Evolutionary conservation across 208 protist species (phyloP), one percentile per base, ranked within the genome.

Genomic region (Kentomonas sorsogonicus): DNA sequence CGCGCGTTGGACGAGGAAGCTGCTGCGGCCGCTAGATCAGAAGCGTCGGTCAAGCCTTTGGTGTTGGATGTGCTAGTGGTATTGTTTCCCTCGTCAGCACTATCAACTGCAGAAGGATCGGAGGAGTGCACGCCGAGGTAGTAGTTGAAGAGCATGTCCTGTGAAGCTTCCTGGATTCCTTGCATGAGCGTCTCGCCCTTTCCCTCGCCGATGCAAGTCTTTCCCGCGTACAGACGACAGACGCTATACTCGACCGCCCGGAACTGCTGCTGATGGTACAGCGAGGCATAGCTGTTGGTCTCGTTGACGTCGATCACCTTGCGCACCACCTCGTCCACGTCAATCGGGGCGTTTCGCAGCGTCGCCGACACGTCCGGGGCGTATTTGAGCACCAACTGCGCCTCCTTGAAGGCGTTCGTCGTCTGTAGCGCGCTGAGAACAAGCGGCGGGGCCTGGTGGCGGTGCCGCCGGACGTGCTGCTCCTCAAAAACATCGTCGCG

Each of bases 151-250:
- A 92, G 53, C 67, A 80, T 83, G 53, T 90, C 69, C 56, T 84
- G 71, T 9, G 79, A 79, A 0, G 88, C 84, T 39, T 89, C 79
- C 55, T 95, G 76, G 44, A 91, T 91, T 3, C 82, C 79, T 41
- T 84, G 64, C 78, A 90, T 91, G n/a, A 91, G 54, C 20, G 71
- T 79, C 52, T 92, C 85, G 0, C 88, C 85, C 53, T 95, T 95
- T 13, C 88, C 88, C 61, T 92, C 78, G 29, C 88, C 88, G 40
- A 95, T 74, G 59, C 85, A 90, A 50, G 72, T 48, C 13, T 27
- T 57, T 15, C 85, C 84, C 30, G 79, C 69, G 60, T 79, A 92
- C 9, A 95, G 69, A 7, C 76, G 55, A 60, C 84, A 92, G 23
- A 88, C 78, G 3, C 79, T 95, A 60, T 91, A 85, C 69, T 92